Conservation (phyloP, 169 alveolate genomes). For the Eimeria brunetti region DNA sequence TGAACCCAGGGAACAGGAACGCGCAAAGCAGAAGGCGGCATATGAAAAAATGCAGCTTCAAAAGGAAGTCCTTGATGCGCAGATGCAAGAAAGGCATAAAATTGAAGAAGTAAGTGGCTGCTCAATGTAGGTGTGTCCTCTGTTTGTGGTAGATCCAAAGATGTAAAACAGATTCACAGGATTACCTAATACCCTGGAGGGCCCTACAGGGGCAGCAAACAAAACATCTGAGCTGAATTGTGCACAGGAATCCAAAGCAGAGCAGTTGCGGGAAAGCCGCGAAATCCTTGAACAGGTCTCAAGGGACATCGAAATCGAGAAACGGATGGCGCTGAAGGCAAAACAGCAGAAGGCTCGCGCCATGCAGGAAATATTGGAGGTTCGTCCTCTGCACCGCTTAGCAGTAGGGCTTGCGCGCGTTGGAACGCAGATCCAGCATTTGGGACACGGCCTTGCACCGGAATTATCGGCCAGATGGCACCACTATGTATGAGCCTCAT, state of each 20-base stretch:
- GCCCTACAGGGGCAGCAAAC: neutral
- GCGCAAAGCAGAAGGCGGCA: slow-evolving; percentile 35
- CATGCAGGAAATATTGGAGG: slow-evolving; percentile 71
- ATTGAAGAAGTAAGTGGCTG: slow-evolving; percentile 55
- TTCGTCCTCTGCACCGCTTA: neutral
- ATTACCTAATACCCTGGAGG: neutral
- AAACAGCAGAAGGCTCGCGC: slow-evolving; percentile 68
- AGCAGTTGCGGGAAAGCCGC: slow-evolving; percentile 61
- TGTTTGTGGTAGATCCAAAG: neutral
- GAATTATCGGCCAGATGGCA: too few relatives aligned
- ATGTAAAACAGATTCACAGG: neutral
- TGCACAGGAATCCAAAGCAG: slow-evolving; percentile 58
- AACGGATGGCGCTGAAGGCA: slow-evolving; percentile 45
- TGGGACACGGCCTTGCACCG: neutral
- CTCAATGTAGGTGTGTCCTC: neutral
- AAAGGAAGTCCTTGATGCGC: slow-evolving; percentile 72
- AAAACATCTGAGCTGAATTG: neutral
- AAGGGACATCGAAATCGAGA: slow-evolving; percentile 46
- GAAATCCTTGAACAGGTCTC: slow-evolving; percentile 67
- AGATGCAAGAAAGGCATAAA: slow-evolving; percentile 63
- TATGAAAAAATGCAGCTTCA: slow-evolving; percentile 59
- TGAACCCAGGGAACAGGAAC: slow-evolving; percentile 46
- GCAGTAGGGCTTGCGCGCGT: neutral
- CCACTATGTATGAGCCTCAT: neutral
- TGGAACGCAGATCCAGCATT: too few relatives aligned